Evolutionary conservation across 805 yeast genomes (phyloP).

Genomic region (Starmerella davenportii): DNA sequence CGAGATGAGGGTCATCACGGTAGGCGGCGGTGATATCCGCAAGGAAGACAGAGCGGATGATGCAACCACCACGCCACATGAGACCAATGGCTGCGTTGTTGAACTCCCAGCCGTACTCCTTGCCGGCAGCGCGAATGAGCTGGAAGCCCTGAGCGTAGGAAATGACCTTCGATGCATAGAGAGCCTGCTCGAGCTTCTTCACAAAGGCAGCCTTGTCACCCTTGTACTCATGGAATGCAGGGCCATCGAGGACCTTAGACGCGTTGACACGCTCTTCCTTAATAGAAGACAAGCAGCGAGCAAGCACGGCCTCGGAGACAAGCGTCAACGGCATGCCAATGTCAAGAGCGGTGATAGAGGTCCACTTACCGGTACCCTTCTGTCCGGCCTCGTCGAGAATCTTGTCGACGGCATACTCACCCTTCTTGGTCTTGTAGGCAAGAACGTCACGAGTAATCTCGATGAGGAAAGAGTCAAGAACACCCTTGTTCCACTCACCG

Average conservation of each 20-base stretch:
- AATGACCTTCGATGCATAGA: slow-evolving; percentile 94
- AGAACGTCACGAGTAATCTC: slow-evolving; percentile 94
- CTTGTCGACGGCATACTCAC: slow-evolving; percentile 87
- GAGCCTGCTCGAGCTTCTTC: slow-evolving; percentile 92
- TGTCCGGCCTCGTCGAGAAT: slow-evolving; percentile 95
- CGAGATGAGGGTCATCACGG: slow-evolving; percentile 82
- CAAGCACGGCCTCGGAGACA: slow-evolving; percentile 96
- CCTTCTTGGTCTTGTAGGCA: slow-evolving; percentile 74
- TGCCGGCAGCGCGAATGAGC: slow-evolving; percentile 96
- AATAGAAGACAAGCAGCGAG: slow-evolving; percentile 88
- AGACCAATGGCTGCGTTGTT: slow-evolving; percentile 97
- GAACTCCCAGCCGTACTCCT: slow-evolving; percentile 89
- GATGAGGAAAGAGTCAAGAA: slow-evolving; percentile 86
- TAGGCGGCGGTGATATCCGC: slow-evolving; percentile 94
- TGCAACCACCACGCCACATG: slow-evolving; percentile 99
- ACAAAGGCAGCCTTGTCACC: slow-evolving; percentile 69
- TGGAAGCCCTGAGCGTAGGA: slow-evolving; percentile 99
- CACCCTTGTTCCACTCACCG: slow-evolving; percentile 90
- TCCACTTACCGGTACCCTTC: slow-evolving; percentile 99
- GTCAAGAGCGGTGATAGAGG: slow-evolving; percentile 94
- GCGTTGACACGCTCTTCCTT: slow-evolving; percentile 84
- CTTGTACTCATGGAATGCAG: slow-evolving; percentile 31
- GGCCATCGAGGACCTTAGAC: slow-evolving; percentile 62
- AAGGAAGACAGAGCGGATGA: slow-evolving; percentile 94
- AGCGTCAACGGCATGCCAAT: slow-evolving; percentile 96